phyloP scores from a whole-genome alignment of 345 rosid genomes.

The Salix koriyanagi region DNA sequence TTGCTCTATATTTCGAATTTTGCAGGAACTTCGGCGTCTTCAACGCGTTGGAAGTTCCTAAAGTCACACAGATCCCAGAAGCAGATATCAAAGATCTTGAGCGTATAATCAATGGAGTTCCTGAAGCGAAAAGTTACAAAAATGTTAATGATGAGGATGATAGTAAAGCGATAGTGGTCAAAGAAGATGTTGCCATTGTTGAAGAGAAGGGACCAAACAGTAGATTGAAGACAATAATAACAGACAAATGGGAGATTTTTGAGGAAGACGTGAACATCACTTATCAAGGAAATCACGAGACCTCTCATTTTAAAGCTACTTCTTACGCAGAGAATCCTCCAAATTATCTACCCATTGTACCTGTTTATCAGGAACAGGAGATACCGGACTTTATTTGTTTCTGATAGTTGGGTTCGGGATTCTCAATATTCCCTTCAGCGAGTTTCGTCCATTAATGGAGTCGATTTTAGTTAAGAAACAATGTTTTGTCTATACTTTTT shows the following conservation, averaged over 20 bases:
- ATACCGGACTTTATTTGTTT: conserved; percentile 52
- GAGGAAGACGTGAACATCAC: conserved; percentile 31
- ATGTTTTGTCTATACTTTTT: not conserved
- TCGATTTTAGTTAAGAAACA: not conserved
- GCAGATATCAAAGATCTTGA: conserved; percentile 46
- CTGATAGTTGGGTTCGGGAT: conserved; percentile 3
- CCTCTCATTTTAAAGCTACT: not conserved
- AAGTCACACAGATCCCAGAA: conserved; percentile 39
- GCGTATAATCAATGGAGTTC: conserved; percentile 29
- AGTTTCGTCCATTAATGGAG: not conserved
- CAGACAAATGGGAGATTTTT: conserved; percentile 59
- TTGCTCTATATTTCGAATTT: conserved; percentile 43
- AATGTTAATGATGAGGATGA: not conserved
- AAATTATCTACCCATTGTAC: conserved; percentile 14
- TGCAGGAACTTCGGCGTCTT: conserved; percentile 47
- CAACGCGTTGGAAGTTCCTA: conserved; percentile 49
- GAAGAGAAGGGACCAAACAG: not conserved
- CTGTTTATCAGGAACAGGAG: conserved; percentile 17
- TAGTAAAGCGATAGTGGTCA: conserved; percentile 16
- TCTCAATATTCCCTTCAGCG: not conserved
- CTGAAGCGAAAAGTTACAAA: conserved; percentile 3
- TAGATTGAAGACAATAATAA: conserved; percentile 39
- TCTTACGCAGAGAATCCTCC: not conserved
- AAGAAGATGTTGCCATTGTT: conserved; percentile 1
- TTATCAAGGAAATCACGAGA: not conserved